Evolutionary conservation across 2,329 filamentous ascomycete species (phyloP), one percentile per base, ranked within the genome.

Genomic region (Monilinia aucupariae): DNA sequence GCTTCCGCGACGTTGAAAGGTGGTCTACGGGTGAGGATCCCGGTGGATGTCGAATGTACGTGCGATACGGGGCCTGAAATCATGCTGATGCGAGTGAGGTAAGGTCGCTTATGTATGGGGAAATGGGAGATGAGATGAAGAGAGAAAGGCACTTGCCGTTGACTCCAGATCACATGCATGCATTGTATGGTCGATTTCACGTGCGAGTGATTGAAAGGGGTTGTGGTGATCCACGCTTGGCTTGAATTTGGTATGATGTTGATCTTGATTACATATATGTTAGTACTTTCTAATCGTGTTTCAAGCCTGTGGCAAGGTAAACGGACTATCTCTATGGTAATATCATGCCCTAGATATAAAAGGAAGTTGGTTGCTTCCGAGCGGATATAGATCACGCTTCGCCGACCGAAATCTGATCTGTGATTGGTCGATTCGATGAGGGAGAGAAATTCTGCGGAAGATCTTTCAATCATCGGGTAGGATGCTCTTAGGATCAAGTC

Each of bases 401-500:
- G 15, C 12, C 10, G 8, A n/a, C n/a, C 30, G 41, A 25, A 34
- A 32, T 27, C 9, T 58, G 7, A 34, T 47, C 37, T 39, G 37
- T 39, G 37, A 34, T 58, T n/a, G 4, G 5, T 7, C 13, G n/a
- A 34, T 10, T 1, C 20, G 27, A 27, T 47, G 54, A 58, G 20
- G 2, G 5, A 47, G 4, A 5, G 22, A 7, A 12, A 47, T 3
- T 25, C n/a, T 6, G 8, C n/a, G 13, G 30, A 47, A 47, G 41
- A 47, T 9, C 6, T 34, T 27, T 62, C 60, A 62, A 62, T 62
- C 60, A 6, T 56, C 43, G 7, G 60, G 60, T 2, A 62, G 12
- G 15, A 62, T 62, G 10, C 41, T 62, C 41, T 58, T 58, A 4
- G 60, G 60, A 59, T 72, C 66, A 41, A 73, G 45, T 10, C 86